Evolutionary conservation across 192 early-diverging fungal genomes (phyloP).

Genomic region (Haplosporangium gracile): DNA sequence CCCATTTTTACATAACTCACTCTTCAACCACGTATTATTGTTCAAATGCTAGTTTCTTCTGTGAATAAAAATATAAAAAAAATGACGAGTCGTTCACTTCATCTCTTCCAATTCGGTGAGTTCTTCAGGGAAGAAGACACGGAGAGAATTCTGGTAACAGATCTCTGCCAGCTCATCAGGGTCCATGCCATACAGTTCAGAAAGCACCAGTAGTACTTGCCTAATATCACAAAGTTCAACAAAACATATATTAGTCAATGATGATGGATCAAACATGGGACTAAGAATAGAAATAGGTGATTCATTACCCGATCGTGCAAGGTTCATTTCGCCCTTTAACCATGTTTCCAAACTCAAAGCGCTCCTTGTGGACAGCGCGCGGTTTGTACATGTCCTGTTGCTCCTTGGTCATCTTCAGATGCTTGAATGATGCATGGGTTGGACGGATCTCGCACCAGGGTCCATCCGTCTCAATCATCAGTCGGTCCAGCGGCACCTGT

Average conservation of each 20-base stretch:
- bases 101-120: neutral
- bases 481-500: slow-evolving; percentile 78
- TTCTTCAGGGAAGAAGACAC: slow-evolving; percentile 71
- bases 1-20: no score
- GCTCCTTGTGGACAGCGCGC: slow-evolving; percentile 78
- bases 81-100: neutral
- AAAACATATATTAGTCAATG: no score
- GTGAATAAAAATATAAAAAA: neutral
- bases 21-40: no score
- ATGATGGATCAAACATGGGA: no score
- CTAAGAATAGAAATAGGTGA: neutral
- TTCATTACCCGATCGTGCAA: slow-evolving; percentile 72
- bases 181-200: slow-evolving; percentile 66
- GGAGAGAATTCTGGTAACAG: slow-evolving; percentile 74
- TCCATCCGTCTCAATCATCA: slow-evolving; percentile 95
- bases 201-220: slow-evolving; percentile 74
- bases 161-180: slow-evolving; percentile 66
- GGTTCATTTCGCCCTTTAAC: slow-evolving; percentile 91
- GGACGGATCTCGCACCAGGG: slow-evolving; percentile 94
- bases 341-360: slow-evolving; percentile 70
- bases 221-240: slow-evolving; percentile 33
- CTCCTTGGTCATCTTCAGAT: slow-evolving; percentile 57
- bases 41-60: neutral
- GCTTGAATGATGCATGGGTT: slow-evolving; percentile 83
- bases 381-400: slow-evolving; percentile 53